These are phyloP conservation scores for Talaromyces sp. DNA, from an alignment of 2,329 filamentous ascomycete genomes.

Conservation along the genomic window DNA sequence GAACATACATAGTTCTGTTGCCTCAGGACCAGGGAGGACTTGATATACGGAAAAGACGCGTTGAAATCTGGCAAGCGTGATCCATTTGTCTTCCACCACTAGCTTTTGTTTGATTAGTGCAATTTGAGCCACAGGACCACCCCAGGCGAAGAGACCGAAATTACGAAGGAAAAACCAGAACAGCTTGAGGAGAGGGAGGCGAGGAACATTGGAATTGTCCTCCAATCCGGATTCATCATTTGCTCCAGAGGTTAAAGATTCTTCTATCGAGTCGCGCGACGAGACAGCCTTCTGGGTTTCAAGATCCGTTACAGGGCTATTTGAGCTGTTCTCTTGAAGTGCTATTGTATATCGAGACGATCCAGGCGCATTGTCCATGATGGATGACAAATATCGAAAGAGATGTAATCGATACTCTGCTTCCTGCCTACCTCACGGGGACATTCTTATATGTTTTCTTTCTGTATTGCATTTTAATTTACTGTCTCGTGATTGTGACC, in stretches of 20 bases:
- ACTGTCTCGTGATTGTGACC: no score
- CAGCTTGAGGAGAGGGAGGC: conserved; percentile 27
- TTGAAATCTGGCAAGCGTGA: conserved; percentile 33
- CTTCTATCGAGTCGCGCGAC: not conserved
- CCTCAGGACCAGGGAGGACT: conserved; percentile 36
- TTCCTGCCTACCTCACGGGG: not conserved
- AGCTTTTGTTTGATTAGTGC: conserved; percentile 35
- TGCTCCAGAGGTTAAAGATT: not conserved
- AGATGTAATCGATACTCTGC: not conserved
- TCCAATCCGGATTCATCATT: not conserved
- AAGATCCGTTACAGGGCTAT: not conserved
- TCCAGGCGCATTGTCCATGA: not conserved
- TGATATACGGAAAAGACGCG: conserved; percentile 38
- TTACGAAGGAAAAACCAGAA: conserved; percentile 40
- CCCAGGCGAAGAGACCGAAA: conserved; percentile 38
- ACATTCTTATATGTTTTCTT: not conserved
- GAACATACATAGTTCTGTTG: conserved; percentile 37
- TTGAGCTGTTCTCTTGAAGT: not conserved
- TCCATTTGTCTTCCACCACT: conserved; percentile 36
- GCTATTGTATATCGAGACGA: not conserved
- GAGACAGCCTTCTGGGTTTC: not conserved
- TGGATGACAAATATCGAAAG: not conserved
- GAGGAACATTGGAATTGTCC: conserved; percentile 32
- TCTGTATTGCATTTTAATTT: no score
- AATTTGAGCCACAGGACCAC: conserved; percentile 36